A percentile compares a stretch with the other conserved stretches of the same genome.
Conservation (phyloP, 352 stramenopile species). For the Phytophthora boehmeriae region DNA sequence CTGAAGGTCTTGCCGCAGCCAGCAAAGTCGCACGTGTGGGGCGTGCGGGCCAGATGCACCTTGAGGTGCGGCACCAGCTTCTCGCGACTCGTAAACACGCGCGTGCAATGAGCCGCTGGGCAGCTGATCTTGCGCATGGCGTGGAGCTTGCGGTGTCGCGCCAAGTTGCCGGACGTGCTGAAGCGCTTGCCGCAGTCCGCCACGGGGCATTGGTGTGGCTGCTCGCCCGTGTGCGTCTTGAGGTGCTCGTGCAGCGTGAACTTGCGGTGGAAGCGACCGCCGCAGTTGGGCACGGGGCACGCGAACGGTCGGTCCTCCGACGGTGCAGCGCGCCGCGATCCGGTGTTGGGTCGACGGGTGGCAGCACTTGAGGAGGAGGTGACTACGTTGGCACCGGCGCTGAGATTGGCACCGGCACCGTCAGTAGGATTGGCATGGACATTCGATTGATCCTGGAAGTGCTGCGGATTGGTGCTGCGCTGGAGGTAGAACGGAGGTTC, state of each 20-base stretch:
- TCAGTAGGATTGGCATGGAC: constrained; percentile 33
- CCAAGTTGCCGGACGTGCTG: constrained; percentile 64
- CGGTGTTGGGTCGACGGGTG: constrained; percentile 11
- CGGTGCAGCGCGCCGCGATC: constrained; percentile 36
- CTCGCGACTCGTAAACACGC: constrained; percentile 49
- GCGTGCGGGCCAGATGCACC: constrained; percentile 53
- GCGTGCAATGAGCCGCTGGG: constrained; percentile 44
- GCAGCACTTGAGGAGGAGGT: constrained; percentile 21
- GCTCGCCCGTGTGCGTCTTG: constrained; percentile 86
- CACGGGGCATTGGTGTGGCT: constrained; percentile 70
- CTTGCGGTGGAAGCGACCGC: constrained; percentile 73
- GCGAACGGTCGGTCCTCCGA: constrained; percentile 39
- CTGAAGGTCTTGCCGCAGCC: constrained; percentile 69
- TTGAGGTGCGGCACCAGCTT: constrained; percentile 59
- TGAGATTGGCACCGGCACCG: constrained; percentile 36
- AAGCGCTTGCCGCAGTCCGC: constrained; percentile 65
- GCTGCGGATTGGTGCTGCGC: constrained; percentile 22
- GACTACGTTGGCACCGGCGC: constrained; percentile 27
- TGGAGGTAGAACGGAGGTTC: constrained; percentile 45
- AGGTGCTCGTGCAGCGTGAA: constrained; percentile 82
- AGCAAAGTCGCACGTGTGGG: constrained; percentile 57
- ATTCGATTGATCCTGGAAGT: constrained; percentile 13
- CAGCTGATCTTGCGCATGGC: constrained; percentile 50
- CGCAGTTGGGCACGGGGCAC: constrained; percentile 47
- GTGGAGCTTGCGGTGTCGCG: constrained; percentile 58